These are phyloP conservation scores for Penicillium sp. DNA, from an alignment of 2,329 filamentous ascomycete genomes.

Conservation along the genomic window DNA sequence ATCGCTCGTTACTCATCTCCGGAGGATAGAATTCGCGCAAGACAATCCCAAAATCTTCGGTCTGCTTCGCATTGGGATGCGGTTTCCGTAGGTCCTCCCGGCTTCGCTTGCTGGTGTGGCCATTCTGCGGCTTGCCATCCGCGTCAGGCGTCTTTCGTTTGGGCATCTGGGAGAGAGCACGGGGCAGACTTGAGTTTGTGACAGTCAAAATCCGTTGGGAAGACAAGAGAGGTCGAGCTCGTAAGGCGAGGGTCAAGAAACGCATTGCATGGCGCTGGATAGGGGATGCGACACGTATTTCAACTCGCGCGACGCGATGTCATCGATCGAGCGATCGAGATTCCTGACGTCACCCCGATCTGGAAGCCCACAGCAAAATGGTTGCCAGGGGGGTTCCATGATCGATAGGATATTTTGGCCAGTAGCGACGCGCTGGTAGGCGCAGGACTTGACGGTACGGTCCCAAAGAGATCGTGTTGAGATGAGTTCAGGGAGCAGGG, in stretches of 20 bases:
- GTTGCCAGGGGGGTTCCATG: slow-evolving; percentile 3
- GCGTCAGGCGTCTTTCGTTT: slow-evolving; percentile 27
- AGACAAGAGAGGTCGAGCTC: too few relatives aligned
- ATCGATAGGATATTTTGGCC: not conserved
- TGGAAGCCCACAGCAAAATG: not conserved
- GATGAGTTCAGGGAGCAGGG: too few relatives aligned
- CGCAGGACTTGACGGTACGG: too few relatives aligned
- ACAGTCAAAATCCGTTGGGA: not conserved
- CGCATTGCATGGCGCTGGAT: not conserved
- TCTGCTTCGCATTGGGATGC: slow-evolving; percentile 38
- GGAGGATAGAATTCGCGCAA: slow-evolving; percentile 75
- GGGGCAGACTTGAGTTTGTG: not conserved
- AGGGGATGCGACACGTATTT: slow-evolving; percentile 2
- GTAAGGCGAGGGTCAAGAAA: not conserved
- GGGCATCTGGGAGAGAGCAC: slow-evolving; percentile 15
- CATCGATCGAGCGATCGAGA: slow-evolving; percentile 21
- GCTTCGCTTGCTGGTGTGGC: slow-evolving; percentile 19
- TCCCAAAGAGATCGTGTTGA: too few relatives aligned
- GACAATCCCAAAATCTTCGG: slow-evolving; percentile 60
- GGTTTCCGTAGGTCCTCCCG: slow-evolving; percentile 19
- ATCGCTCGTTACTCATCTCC: slow-evolving; percentile 81
- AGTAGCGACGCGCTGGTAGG: not conserved
- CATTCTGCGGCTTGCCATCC: slow-evolving; percentile 4
- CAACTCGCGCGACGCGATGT: slow-evolving; percentile 7
- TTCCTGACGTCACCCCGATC: slow-evolving; percentile 20